Conservation (phyloP, 192 early-diverging fungal genomes). For the Coemansia sp. region DNA sequence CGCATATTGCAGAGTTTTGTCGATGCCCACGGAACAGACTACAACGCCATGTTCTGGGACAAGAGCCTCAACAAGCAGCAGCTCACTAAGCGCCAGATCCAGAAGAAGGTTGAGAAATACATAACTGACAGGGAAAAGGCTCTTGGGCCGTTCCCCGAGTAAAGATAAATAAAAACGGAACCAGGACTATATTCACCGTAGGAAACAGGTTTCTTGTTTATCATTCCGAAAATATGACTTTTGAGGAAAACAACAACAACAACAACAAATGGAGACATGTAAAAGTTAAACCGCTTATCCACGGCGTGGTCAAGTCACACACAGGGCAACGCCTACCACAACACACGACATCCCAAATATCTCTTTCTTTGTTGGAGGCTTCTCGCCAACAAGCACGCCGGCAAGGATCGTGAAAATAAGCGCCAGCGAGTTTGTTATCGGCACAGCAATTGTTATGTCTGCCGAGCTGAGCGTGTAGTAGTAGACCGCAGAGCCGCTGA, state of each 20-base stretch:
- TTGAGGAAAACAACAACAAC: no score
- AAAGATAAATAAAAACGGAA: not conserved
- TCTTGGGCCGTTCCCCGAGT: slow-evolving; percentile 12
- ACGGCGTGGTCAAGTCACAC: slow-evolving; percentile 42
- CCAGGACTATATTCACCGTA: not conserved
- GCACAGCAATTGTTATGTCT: slow-evolving; percentile 89
- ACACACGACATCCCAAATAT: slow-evolving; percentile 69
- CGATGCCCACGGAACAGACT: slow-evolving; percentile 71
- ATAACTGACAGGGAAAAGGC: slow-evolving; percentile 40
- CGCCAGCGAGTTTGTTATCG: slow-evolving; percentile 88
- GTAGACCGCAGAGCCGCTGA: slow-evolving; percentile 89
- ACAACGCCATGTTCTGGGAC: slow-evolving; percentile 78
- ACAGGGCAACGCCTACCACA: slow-evolving; percentile 67
- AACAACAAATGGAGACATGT: not conserved
- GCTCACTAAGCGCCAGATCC: slow-evolving; percentile 63
- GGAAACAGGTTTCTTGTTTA: not conserved
- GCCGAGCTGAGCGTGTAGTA: slow-evolving; percentile 83
- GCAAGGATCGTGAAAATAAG: slow-evolving; percentile 83
- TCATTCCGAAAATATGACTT: slow-evolving; percentile 1
- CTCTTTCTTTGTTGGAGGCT: slow-evolving; percentile 60
- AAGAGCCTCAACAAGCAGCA: slow-evolving; percentile 69
- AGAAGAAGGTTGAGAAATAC: slow-evolving; percentile 58
- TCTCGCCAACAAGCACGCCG: slow-evolving; percentile 78
- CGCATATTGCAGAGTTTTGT: slow-evolving; percentile 60
- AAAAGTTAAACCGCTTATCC: not conserved